These are phyloP conservation scores for Peltaster fructicola DNA, from an alignment of 2,329 filamentous ascomycete genomes.

Conservation along the genomic window DNA sequence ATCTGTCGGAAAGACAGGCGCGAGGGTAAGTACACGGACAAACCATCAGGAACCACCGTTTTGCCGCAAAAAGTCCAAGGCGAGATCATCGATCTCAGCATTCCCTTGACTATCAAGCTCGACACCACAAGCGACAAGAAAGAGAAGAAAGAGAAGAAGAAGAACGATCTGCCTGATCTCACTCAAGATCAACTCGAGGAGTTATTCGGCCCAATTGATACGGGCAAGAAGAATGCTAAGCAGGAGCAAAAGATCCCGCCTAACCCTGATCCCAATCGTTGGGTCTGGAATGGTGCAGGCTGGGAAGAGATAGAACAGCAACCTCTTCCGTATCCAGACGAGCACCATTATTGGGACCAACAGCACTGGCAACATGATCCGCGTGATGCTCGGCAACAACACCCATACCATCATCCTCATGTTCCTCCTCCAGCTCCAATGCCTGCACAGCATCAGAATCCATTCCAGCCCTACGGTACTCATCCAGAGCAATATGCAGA, in stretches of 20 bases:
- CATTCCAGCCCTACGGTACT: constrained; percentile 2
- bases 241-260: background rate
- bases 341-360: constrained; percentile 1
- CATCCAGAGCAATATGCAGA: constrained; percentile 1
- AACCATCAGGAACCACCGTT: background rate
- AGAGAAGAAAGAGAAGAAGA: constrained; percentile 1
- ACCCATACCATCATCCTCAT: background rate
- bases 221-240: constrained; percentile 1
- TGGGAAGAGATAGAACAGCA: no score
- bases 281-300: no score
- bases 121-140: background rate
- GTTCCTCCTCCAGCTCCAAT: constrained; percentile 1
- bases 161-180: no score
- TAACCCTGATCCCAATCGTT: no score
- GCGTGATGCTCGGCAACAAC: background rate
- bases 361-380: background rate
- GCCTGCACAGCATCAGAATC: constrained; percentile 1
- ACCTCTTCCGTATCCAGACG: no score
- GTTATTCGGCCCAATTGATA: no score
- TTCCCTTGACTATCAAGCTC: constrained; percentile 1
- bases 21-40: background rate
- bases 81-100: constrained; percentile 2
- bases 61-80: background rate
- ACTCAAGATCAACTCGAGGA: no score
- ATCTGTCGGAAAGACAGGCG: constrained; percentile 1